Evolutionary conservation across 129 eudicot genomes (phyloP), one percentile per base, ranked within the genome.

Genomic region (Dittrichia graveolens): DNA sequence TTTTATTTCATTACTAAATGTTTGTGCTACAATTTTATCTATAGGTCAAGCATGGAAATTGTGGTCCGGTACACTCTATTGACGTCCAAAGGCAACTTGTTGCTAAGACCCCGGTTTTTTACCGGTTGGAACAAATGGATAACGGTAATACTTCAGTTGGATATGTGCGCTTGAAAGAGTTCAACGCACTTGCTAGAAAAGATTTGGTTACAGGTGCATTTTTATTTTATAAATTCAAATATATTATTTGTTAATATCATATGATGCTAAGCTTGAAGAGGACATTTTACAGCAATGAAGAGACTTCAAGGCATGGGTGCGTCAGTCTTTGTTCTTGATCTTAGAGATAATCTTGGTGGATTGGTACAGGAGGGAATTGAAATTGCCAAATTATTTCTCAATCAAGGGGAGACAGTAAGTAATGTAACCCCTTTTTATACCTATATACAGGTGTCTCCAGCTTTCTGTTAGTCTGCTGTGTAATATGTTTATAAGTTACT

Each of bases 311-410:
- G 72, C 59, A 84, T 83, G 89, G 94, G 99, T 45, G 97, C 96
- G 58, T 82, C 96, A 35, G 67, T 63, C 76, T 86, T 86, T 43
- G 77, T 95, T 83, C 96, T 95, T 68, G 99, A 94, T 81, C 96
- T 90, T 70, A 88, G 97, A 85, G 94, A 95, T 75, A 90, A 90
- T 62, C 92, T 81, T 72, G 99, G 99, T 63, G 99, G 99, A 76
- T 83, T 90, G 43, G 97, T 95, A 49, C 96, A 95, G 87, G 96
- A 91, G 87, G 97, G 99, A 41, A 84, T 95, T 69, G 97, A 95
- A 81, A 85, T 95, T 18, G 92, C 98, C 12, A 94, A 94, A 84
- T 77, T 94, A 47, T 94, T 94, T 85, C 80, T 94, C 41, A 79
- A 79, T 71, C 63, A 86, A 75, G 96, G 98, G 67, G 88, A 89